phyloP scores from a whole-genome alignment of 768 basidiomycete species.

The Trametes meyenii region DNA sequence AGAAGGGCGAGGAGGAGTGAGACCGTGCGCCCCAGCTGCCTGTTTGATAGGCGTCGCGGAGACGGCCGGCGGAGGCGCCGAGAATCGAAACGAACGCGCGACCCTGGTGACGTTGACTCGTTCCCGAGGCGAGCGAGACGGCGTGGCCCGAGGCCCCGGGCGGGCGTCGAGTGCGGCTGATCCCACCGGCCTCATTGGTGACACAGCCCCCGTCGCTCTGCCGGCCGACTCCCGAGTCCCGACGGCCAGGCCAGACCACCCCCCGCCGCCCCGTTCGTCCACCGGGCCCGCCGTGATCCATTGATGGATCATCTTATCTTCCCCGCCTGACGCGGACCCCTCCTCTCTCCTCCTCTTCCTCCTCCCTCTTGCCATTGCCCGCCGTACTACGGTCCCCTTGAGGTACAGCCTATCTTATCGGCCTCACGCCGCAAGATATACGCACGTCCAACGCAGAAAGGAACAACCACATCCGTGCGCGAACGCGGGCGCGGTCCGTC shows the following conservation, averaged over 20 bases:
- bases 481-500: background rate
- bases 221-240: conserved; percentile 9
- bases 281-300: conserved; percentile 11
- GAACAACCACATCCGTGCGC: background rate
- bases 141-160: background rate
- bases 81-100: background rate
- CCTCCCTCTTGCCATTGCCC: background rate
- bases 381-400: no score
- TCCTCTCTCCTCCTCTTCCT: background rate
- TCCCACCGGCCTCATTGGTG: conserved; percentile 7
- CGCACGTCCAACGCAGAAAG: no score
- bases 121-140: background rate
- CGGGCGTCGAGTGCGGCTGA: background rate
- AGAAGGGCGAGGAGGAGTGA: conserved; percentile 6
- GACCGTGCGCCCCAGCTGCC: conserved; percentile 12
- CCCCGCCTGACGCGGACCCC: background rate
- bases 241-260: conserved; percentile 11
- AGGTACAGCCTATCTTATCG: no score
- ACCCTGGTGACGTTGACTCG: conserved; percentile 17
- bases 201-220: conserved; percentile 14
- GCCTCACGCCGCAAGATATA: no score
- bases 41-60: conserved; percentile 18
- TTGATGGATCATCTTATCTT: conserved; percentile 11
- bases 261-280: background rate
- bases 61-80: conserved; percentile 7